Evolutionary conservation across 257 asterid genomes (phyloP).

Genomic region (Phtheirospermum japonicum): DNA sequence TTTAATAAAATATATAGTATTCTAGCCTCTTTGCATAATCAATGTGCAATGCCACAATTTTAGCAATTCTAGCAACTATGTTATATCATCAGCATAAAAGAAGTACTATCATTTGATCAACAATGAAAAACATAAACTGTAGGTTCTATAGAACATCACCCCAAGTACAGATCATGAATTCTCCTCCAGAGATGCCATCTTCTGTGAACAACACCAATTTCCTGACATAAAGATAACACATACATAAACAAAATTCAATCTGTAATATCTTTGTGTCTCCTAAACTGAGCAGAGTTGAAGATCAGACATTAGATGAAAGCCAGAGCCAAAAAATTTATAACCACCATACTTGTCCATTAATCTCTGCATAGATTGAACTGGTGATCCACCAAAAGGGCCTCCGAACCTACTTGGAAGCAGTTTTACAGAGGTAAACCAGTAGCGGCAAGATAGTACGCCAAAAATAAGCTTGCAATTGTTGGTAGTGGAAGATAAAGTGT

Average conservation of each 20-base stretch:
- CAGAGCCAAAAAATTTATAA: conserved; percentile 3
- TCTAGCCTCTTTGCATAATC: conserved; percentile 12
- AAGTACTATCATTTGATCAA: conserved; percentile 11
- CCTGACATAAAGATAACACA: conserved; percentile 41
- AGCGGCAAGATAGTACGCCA: conserved; percentile 18
- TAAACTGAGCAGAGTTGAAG: conserved; percentile 7
- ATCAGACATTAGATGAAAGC: conserved; percentile 8
- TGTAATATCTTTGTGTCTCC: conserved; percentile 7
- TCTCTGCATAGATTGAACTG: conserved; percentile 91
- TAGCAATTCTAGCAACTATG: not conserved
- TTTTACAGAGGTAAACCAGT: conserved; percentile 25
- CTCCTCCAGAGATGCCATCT: conserved; percentile 99
- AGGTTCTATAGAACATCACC: conserved; percentile 45
- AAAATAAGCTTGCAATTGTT: conserved; percentile 21
- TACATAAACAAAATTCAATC: conserved; percentile 6
- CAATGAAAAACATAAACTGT: not conserved
- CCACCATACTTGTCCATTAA: conserved; percentile 71
- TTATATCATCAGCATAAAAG: conserved; percentile 7
- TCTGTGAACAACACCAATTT: conserved; percentile 94
- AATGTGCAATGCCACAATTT: conserved; percentile 14
- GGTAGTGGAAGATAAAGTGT: conserved; percentile 9
- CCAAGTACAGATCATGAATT: conserved; percentile 86
- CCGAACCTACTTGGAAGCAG: conserved; percentile 54
- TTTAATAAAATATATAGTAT: conserved; percentile 2
- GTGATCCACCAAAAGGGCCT: conserved; percentile 99